Percentiles rank a stretch among this genome's conserved stretches.
These are phyloP conservation scores for Curvularia spicifera DNA, from an alignment of 2,329 filamentous ascomycete species.

Conservation along the genomic window DNA sequence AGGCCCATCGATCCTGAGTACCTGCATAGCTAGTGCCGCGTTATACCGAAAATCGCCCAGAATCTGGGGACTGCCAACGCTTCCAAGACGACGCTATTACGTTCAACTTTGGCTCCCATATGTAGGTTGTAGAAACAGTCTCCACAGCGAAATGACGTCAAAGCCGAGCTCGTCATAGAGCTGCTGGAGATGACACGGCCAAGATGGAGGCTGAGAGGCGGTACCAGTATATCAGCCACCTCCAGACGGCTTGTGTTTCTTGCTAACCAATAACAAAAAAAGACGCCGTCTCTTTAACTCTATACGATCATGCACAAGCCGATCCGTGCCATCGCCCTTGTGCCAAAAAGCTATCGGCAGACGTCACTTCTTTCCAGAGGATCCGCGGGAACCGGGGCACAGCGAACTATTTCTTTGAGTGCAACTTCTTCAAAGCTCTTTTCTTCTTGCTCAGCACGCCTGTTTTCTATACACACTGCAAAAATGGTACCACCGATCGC, in stretches of 20 bases:
- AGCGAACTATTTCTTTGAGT: background rate
- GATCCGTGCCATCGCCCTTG: constrained; percentile 20
- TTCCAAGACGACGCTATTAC: constrained; percentile 30
- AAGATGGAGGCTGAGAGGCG: constrained; percentile 21
- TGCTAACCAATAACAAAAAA: background rate
- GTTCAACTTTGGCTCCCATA: constrained; percentile 16
- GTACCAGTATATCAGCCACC: constrained; percentile 20
- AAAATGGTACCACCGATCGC: constrained; percentile 36
- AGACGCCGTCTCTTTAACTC: constrained; percentile 2
- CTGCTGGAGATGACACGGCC: constrained; percentile 15
- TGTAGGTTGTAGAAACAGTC: background rate
- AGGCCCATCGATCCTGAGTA: constrained; percentile 12
- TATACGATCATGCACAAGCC: constrained; percentile 19
- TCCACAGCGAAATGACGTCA: constrained; percentile 11
- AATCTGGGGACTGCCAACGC: constrained; percentile 17
- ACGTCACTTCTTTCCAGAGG: constrained; percentile 11
- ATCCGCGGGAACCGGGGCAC: background rate
- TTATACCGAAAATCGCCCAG: constrained; percentile 18
- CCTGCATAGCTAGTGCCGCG: constrained; percentile 15
- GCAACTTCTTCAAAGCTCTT: background rate
- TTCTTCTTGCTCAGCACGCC: background rate
- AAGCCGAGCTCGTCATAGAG: constrained; percentile 26
- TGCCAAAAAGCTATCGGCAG: constrained; percentile 10
- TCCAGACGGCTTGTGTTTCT: constrained; percentile 13
- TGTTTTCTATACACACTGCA: constrained; percentile 2